Evolutionary conservation across 257 asterid species (phyloP).

Genomic region (Oldenlandia corymbosa): DNA sequence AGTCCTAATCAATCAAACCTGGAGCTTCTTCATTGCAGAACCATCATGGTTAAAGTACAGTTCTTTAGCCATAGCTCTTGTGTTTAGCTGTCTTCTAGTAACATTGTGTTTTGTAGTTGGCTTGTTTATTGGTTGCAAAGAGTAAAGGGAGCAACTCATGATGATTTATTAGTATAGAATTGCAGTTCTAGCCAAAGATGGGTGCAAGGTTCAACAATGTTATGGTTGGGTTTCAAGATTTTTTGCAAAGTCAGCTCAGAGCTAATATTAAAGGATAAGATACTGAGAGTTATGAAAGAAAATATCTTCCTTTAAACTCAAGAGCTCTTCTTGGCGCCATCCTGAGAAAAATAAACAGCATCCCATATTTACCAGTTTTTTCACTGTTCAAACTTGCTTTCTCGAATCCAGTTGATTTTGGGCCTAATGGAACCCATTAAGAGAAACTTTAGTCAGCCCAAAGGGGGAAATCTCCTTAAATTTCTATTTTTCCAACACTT

Average conservation of each 20-base stretch:
- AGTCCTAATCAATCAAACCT: slow-evolving; percentile 28
- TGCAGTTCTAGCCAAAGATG: neutral
- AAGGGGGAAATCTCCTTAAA: no score
- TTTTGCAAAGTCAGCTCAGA: no score
- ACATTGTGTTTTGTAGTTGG: slow-evolving; percentile 23
- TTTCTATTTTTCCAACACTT: no score
- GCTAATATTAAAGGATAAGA: slow-evolving; percentile 11
- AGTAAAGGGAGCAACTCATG: slow-evolving; percentile 54
- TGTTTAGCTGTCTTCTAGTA: slow-evolving; percentile 36
- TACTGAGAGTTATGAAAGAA: neutral
- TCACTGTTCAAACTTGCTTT: no score
- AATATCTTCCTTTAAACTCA: neutral
- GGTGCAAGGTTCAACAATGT: no score
- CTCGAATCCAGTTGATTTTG: no score
- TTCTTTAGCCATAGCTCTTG: slow-evolving; percentile 67
- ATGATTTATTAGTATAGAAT: neutral
- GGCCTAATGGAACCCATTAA: no score
- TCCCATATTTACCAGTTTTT: no score
- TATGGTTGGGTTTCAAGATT: neutral
- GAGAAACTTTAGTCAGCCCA: no score
- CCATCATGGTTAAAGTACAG: slow-evolving; percentile 81
- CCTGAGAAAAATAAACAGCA: neutral
- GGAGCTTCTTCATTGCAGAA: slow-evolving; percentile 62
- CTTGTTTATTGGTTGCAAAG: slow-evolving; percentile 40
- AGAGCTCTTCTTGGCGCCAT: slow-evolving; percentile 10